phyloP scores from a whole-genome alignment of 2,329 filamentous ascomycete species.

The Hypomyces perniciosus region DNA sequence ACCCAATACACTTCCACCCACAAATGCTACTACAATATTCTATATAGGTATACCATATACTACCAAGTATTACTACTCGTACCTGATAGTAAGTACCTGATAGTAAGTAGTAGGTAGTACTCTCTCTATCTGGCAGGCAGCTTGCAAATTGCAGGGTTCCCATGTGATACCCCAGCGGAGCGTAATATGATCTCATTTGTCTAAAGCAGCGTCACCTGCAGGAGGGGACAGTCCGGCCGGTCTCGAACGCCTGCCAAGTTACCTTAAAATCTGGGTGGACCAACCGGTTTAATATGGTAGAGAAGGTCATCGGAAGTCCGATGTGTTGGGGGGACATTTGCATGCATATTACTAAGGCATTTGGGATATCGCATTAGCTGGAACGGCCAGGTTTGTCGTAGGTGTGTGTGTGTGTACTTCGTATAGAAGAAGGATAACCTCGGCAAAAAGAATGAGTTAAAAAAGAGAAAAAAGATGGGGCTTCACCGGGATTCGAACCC shows the following conservation, averaged over 20 bases:
- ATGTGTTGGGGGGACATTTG: too few relatives aligned
- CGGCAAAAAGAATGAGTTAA: background rate
- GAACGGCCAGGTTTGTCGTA: background rate
- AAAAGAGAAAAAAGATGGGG: slow-evolving; percentile 14
- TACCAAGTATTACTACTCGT: background rate
- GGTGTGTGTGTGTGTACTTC: too few relatives aligned
- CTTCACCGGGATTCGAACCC: slow-evolving; percentile 19
- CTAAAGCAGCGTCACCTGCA: background rate
- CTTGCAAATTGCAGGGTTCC: background rate
- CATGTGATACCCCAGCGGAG: background rate
- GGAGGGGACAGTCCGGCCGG: background rate
- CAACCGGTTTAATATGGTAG: too few relatives aligned
- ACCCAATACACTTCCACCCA: too few relatives aligned
- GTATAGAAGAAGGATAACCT: too few relatives aligned
- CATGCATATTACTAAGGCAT: too few relatives aligned
- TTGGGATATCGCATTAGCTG: too few relatives aligned
- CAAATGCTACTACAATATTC: too few relatives aligned
- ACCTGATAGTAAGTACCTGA: background rate
- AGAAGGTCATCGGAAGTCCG: too few relatives aligned
- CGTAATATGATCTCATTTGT: background rate
- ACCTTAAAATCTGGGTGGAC: background rate
- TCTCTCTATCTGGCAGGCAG: background rate
- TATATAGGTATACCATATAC: too few relatives aligned
- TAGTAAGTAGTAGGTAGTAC: background rate
- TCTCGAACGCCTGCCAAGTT: background rate